A percentile compares a stretch with the other conserved stretches of the same genome.
Conservation (phyloP, 2,329 filamentous ascomycete species). For the Dothistroma pini region DNA sequence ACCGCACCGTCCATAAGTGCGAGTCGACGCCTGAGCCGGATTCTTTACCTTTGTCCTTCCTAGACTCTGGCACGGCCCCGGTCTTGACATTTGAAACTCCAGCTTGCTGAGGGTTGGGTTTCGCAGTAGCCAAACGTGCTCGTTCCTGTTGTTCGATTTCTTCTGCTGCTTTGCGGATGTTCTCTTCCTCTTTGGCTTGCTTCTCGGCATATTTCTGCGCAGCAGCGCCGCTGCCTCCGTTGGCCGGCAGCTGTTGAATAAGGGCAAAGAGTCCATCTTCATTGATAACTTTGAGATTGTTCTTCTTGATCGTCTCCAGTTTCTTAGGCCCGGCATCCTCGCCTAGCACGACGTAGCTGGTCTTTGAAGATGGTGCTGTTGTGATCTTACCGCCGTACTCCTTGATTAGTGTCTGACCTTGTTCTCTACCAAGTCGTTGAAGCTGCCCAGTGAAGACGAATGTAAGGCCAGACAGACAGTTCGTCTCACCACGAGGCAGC, state of each 20-base stretch:
- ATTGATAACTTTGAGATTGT: slow-evolving; percentile 85
- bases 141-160: slow-evolving; percentile 81
- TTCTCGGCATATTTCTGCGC: slow-evolving; percentile 83
- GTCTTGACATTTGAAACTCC: slow-evolving; percentile 37
- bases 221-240: slow-evolving; percentile 82
- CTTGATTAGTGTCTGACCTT: slow-evolving; percentile 82
- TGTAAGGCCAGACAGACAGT: slow-evolving; percentile 81
- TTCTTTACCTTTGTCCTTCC: slow-evolving; percentile 32
- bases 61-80: slow-evolving; percentile 39
- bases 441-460: slow-evolving; percentile 96
- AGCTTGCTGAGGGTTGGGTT: slow-evolving; percentile 32
- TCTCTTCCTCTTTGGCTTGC: slow-evolving; percentile 77
- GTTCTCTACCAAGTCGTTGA: slow-evolving; percentile 74
- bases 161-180: slow-evolving; percentile 72
- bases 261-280: slow-evolving; percentile 88
- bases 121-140: slow-evolving; percentile 40
- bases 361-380: slow-evolving; percentile 81
- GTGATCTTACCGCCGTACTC: slow-evolving; percentile 91
- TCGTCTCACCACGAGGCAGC: slow-evolving; percentile 76
- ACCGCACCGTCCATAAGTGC: slow-evolving; percentile 90
- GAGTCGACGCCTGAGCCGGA: slow-evolving; percentile 49
- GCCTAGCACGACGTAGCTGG: slow-evolving; percentile 87
- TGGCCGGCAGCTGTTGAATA: slow-evolving; percentile 74
- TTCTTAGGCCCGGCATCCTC: slow-evolving; percentile 92
- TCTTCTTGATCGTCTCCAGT: slow-evolving; percentile 74